Base-by-base conservation (phyloP, 2,329 filamentous ascomycete genomes). In the Phoma sp. region DNA sequence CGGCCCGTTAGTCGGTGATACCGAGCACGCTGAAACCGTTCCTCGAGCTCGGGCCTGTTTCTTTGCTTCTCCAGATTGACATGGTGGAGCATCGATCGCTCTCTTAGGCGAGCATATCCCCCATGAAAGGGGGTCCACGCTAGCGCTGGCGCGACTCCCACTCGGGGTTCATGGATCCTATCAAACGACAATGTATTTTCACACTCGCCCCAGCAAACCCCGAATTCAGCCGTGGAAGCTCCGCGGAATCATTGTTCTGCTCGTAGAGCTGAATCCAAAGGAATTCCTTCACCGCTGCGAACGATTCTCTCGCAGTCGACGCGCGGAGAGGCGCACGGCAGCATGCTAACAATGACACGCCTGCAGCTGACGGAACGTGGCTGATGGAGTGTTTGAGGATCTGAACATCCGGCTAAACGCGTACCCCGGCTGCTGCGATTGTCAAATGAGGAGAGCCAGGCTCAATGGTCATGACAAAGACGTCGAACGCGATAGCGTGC, bases 341-440 rank as follows among this genome's bases (percentile, higher is more conserved):
- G 27, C 13, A 23, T 30, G 36, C 45, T 39, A 30, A 54, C 36
- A 35, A 42, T 46, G 40, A 18, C 35, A 13, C 13, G 13, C 39
- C 25, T 44, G 40, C 46, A 55, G 45, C 52, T 55, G 52, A 46
- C 52, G 13, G 35, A 46, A 35, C 27, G 45, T 55, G 40, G 45
- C 51, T 36, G 41, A 25, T 13, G 11, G 41, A 29, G 38, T 30
- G 11, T 46, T 45, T 41, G 45, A 37, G 29, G 13, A 33, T 24
- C 41, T 9, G 23, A 49, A 42, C 7, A 8, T 30, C 51, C 45
- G 46, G 41, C 36, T 49, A 49, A 49, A 48, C 29, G 13, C 40
- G 40, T 10, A 55, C 32, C 52, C 52, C 18, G 18, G 18, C 40
- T 55, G 46, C 52, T 45, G 18, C 35, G 35, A 13, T 37, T 4